Evolutionary conservation across 768 basidiomycete genomes (phyloP), one percentile per base, ranked within the genome.

Genomic region (Lactarius akahatsu): DNA sequence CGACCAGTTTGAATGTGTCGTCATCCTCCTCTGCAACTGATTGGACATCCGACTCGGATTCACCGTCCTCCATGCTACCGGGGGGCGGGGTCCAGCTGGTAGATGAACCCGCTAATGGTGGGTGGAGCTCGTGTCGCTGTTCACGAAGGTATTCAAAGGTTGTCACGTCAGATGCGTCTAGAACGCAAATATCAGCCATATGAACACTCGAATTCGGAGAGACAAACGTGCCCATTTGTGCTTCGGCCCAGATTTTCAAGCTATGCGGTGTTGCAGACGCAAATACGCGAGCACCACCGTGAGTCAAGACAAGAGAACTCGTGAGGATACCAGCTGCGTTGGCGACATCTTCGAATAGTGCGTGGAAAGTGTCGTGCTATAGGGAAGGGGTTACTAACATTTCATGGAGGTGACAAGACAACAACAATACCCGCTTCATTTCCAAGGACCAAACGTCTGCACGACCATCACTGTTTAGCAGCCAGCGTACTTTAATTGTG

Each of bases 211-310:
- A 34, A 54, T 3, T 16, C 52, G 32, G 20, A n/a, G 55, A 55
- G 45, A 26, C 15, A 36, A 34, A 78, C 82, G 40, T 54, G 90
- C 91, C 83, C 28, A 93, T 77, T 50, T 87, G 84, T 34, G 84
- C 88, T 65, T 88, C 83, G 4, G 80, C 81, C 86, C 89, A 91
- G 18, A 92, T 83, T 16, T 80, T 80, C 55, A 93, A 79, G 20
- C 83, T 82, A 41, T 83, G 78, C 0, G 91, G 90, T 0, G 87
- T 88, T 3, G 86, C 84, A 16, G 88, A 90, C 13, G 88, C 79
- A 72, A 86, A 92, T 50, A 94, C 78, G 2, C 85, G 87, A 61
- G 81, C 84, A 45, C 84, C 81, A 34, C 86, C 80, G 65, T 86
- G 84, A 9, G 77, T 86, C 67, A 94, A 77, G 36, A 91, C 78